Base-by-base conservation (phyloP, 192 early-diverging fungal species). In the Coemansia sp. region DNA sequence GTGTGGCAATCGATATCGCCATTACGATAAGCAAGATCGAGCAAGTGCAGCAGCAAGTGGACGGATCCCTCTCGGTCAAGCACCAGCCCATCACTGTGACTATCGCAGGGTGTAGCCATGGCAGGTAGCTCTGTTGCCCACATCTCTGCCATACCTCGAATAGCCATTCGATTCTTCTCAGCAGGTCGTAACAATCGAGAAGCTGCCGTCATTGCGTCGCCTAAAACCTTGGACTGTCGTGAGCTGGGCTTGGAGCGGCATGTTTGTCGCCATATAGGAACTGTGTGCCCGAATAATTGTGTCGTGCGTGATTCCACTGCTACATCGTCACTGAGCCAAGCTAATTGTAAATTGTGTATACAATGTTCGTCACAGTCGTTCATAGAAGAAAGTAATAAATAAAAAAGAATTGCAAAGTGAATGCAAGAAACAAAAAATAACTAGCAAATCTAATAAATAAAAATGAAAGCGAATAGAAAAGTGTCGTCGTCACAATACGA, bases 261-360 rank as follows among this genome's bases (percentile, higher is more conserved):
- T 40, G 40, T 34, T 27, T 66, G 68, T 33, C 55, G 72, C 79
- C 79, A 80, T 66, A 75, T 43, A 4, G 73, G 79, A 1, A 6
- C 58, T 20, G 64, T 67, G 31, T 34, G 69, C n/a, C 64, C 36
- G 62, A 75, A 75, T 12, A 75, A 40, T 12, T 67, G 52, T 13
- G 58, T 31, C 18, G 70, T 57, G 43, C 53, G 65, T 5, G 65
- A 60, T 34, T 57, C 47, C 13, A 53, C 38, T 43, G 61, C 29
- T 24, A 24, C 64, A 64, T 62, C 62, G 38, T 65, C 62, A 18
- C 46, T 62, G 27, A 74, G 40, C 70, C 70, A 71, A 53, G 66
- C 61, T 64, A 67, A 49, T 50, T 71, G 69, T 62, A 72, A 8
- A 67, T 70, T 72, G 69, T 80, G 78, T 44, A 69, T 74, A 63